Percentiles rank a stretch among this genome's conserved stretches.
These are phyloP conservation scores for Boletales sp. DNA, from an alignment of 768 basidiomycete species.

Conservation along the genomic window DNA sequence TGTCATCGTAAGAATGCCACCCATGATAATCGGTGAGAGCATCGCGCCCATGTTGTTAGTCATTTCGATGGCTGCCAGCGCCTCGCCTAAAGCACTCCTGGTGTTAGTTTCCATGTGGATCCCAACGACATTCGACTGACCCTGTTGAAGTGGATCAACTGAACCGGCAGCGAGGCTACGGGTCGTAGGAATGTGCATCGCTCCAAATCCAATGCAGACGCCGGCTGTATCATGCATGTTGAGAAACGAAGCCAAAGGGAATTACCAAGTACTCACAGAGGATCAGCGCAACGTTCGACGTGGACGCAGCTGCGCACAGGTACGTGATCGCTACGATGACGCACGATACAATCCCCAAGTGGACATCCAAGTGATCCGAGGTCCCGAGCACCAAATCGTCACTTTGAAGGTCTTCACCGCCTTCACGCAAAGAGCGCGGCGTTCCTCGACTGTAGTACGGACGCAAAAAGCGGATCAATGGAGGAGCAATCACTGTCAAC, in stretches of 20 bases:
- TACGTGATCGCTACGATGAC: slow-evolving; percentile 9
- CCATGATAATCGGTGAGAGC: slow-evolving; percentile 30
- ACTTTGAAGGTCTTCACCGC: neutral
- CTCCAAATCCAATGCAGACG: slow-evolving; percentile 10
- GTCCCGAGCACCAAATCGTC: neutral
- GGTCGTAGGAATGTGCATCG: slow-evolving; percentile 11
- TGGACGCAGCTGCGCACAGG: slow-evolving; percentile 13
- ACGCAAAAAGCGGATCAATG: slow-evolving; percentile 21
- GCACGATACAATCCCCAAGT: slow-evolving; percentile 22
- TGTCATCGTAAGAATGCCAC: slow-evolving; percentile 23
- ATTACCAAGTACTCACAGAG: slow-evolving; percentile 6
- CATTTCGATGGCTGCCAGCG: slow-evolving; percentile 29
- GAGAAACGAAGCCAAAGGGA: neutral
- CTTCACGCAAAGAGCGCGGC: neutral
- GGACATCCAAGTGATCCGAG: slow-evolving; percentile 27
- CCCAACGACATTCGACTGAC: slow-evolving; percentile 14
- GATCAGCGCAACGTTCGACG: slow-evolving; percentile 6
- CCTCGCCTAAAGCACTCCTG: slow-evolving; percentile 16
- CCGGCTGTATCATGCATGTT: slow-evolving; percentile 12
- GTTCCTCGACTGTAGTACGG: slow-evolving; percentile 19
- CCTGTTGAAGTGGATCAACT: slow-evolving; percentile 26
- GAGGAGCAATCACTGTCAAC: slow-evolving; percentile 20
- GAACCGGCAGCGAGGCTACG: slow-evolving; percentile 28
- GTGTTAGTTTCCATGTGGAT: neutral
- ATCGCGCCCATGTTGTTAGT: slow-evolving; percentile 13